Evolutionary conservation across 2,329 filamentous ascomycete genomes (phyloP), one percentile per base, ranked within the genome.

Genomic region (Madurella fahalii): DNA sequence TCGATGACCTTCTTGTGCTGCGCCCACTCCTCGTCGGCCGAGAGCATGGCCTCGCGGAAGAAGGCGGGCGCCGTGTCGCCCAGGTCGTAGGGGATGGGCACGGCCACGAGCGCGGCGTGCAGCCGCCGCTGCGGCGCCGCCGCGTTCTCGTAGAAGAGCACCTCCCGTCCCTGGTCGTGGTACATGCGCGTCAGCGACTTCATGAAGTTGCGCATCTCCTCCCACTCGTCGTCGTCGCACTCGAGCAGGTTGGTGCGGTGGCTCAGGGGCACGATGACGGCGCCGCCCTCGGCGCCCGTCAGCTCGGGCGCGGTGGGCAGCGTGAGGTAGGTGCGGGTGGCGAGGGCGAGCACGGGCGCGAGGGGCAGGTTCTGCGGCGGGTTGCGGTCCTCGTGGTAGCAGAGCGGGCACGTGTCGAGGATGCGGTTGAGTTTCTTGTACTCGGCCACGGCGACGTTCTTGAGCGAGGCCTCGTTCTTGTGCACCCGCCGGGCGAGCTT

Each of bases 151-250:
- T 99, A 99, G 74, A 99, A 99, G 59, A 99, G 77, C 9, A 97
- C 92, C 64, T 94, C 90, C 49, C 89, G 87, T 11, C 92, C 91
- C 70, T 95, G 90, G 42, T 92, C 88, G 73, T 95, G 90, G 72
- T 97, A 99, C 83, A 96, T 87, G 43, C 93, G 85, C 4, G 88
- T 96, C 17, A 99, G 79, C 55, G 84, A 88, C 75, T 99, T 99
- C 93, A 97, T 97, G 68, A 99, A 99, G 70, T 99, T 99, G 63
- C 94, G 88, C 5, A 99, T 86, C 72, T 99, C 94, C 68, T 99
- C 94, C 95, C 95, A 99, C 69, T 99, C 94, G 67, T 99, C 94
- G 67, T 99, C 93, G 70, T 97, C 93, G 70, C 94, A 99, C 71
- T 96, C 93, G n/a, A 99, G 77, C 0, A 99, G 82, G 69, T 97